Evolutionary conservation across 2,329 filamentous ascomycete species (phyloP).

Genomic region (Penicillium sp.): DNA sequence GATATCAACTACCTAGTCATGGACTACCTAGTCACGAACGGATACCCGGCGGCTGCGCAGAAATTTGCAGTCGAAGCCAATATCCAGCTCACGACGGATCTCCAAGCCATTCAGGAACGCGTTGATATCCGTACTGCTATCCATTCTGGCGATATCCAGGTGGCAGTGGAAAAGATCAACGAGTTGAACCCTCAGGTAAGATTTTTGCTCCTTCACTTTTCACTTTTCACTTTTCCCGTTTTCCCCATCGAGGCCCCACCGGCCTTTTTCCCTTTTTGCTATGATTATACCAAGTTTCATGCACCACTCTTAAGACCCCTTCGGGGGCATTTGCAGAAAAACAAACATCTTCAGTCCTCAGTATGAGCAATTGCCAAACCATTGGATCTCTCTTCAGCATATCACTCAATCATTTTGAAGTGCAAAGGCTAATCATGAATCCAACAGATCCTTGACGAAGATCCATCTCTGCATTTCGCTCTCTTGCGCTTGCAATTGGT

Average conservation of each 20-base stretch:
- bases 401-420: constrained; percentile 12
- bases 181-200: constrained; percentile 89
- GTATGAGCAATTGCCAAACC: constrained; percentile 65
- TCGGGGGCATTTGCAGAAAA: constrained; percentile 83
- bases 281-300: constrained; percentile 99
- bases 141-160: constrained; percentile 79
- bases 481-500: constrained; percentile 88
- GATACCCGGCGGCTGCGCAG: constrained; percentile 87
- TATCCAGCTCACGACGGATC: constrained; percentile 70
- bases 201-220: constrained; percentile 12
- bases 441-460: constrained; percentile 77
- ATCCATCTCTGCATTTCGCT: constrained; percentile 83
- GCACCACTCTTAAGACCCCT: constrained; percentile 97
- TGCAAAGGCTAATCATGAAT: constrained; percentile 25
- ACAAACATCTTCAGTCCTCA: constrained; percentile 76
- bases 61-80: constrained; percentile 96
- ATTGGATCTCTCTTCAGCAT: constrained; percentile 14
- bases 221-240: background rate
- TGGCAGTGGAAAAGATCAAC: constrained; percentile 83
- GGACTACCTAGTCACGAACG: constrained; percentile 95
- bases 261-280: constrained; percentile 44
- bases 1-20: constrained; percentile 95
- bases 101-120: constrained; percentile 71
- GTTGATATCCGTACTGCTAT: constrained; percentile 85
- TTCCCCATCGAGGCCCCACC: background rate